phyloP scores from a whole-genome alignment of 495 filamentous ascomycete genomes.

The Neurospora tetraspora region DNA sequence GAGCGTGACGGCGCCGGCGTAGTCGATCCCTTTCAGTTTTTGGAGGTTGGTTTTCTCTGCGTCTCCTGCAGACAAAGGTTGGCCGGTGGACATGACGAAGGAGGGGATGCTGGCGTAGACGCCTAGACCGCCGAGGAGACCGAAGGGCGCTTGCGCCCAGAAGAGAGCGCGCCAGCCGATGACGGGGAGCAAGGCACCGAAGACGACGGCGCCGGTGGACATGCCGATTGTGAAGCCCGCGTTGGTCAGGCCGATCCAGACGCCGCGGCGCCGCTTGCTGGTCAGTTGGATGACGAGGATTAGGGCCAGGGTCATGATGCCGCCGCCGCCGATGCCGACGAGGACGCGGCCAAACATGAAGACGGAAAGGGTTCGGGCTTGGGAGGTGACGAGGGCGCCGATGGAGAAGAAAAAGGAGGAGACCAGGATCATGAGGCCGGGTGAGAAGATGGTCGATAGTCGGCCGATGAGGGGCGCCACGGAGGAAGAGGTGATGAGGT shows the following conservation, averaged over 20 bases:
- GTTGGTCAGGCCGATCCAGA: conserved; percentile 57
- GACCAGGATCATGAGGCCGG: conserved; percentile 48
- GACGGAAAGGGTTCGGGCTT: conserved; percentile 41
- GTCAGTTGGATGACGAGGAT: conserved; percentile 63
- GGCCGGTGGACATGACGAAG: conserved; percentile 20
- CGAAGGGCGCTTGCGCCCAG: conserved; percentile 52
- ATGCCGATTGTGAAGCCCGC: conserved; percentile 58
- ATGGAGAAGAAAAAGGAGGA: conserved; percentile 46
- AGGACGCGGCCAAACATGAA: conserved; percentile 60
- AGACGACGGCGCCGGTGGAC: conserved; percentile 58
- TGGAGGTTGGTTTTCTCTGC: conserved; percentile 20
- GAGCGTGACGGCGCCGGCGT: conserved; percentile 52
- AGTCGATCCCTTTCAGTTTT: conserved; percentile 57
- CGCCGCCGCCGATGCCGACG: conserved; percentile 55
- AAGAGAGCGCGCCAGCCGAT: conserved; percentile 65
- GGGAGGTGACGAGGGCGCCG: conserved; percentile 52
- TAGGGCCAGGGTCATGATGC: conserved; percentile 53
- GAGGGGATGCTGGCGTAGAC: conserved; percentile 51
- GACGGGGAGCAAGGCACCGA: conserved; percentile 49
- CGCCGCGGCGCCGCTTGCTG: conserved; percentile 49
- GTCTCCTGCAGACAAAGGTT: background rate
- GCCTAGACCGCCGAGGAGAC: conserved; percentile 44
- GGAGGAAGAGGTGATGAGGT: conserved; percentile 60
- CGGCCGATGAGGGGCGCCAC: conserved; percentile 56
- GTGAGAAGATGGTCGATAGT: conserved; percentile 57